Evolutionary conservation across 306 rosid species (phyloP).

Genomic region (Lupinus albus): DNA sequence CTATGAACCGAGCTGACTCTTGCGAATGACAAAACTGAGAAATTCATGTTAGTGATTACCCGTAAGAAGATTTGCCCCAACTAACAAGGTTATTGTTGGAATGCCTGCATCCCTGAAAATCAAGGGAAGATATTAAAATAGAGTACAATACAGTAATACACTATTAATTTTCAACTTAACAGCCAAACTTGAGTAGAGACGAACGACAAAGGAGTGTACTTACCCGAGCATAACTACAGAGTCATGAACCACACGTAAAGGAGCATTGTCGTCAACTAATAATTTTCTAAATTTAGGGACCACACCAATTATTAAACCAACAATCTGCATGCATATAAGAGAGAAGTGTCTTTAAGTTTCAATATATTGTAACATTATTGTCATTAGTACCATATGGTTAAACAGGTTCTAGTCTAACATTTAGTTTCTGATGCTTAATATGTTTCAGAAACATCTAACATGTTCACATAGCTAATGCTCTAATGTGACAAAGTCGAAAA

Average conservation of each 20-base stretch:
- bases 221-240: constrained; percentile 52
- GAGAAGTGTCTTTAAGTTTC: background rate
- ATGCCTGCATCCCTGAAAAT: constrained; percentile 45
- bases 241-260: constrained; percentile 44
- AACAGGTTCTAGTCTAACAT: no score
- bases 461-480: no score
- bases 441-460: background rate
- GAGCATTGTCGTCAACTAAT: constrained; percentile 42
- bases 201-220: background rate
- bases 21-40: background rate
- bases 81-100: constrained; percentile 48
- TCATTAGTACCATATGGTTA: background rate
- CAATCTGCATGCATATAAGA: constrained; percentile 35
- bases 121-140: background rate
- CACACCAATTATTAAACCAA: constrained; percentile 47
- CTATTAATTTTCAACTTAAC: background rate
- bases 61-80: constrained; percentile 53
- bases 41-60: constrained; percentile 31
- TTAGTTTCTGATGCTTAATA: background rate
- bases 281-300: constrained; percentile 40
- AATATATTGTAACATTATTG: background rate
- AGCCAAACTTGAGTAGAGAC: background rate
- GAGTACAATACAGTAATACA: background rate
- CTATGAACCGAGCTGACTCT: no score
- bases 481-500: background rate